Evolutionary conservation across 805 yeast species (phyloP), one percentile per base, ranked within the genome.

Genomic region (Debaryomyces tyrocola): DNA sequence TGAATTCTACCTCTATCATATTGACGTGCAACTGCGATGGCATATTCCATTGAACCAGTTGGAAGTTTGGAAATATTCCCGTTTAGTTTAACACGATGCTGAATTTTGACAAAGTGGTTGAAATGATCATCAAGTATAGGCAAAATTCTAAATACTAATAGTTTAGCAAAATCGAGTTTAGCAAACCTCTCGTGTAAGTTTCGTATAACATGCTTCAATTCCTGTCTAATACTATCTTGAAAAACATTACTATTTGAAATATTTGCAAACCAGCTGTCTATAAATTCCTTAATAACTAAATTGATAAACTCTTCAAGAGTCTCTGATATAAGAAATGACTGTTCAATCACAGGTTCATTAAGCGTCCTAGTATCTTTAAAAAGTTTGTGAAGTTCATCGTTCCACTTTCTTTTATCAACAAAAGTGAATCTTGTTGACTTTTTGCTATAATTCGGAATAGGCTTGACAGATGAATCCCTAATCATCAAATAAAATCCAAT

Each of bases 101-200:
- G 72, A 0, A 81, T 80, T 29, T 54, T 52, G 2, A 77, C 66
- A 56, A 75, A 87, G 6, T 69, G 67, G 6, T 70, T 66, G 48
- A 85, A 76, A 60, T 90, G 96, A 10, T 75, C 78, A 1, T 87
- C 83, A 1, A 89, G 6, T 1, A 84, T 54, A 0, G 97, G 96
- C 6, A 87, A 45, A 0, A 87, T 31, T 38, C 75, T 74, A 27
- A 80, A 66, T 1, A 88, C 83, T 2, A 86, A 49, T 27, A 89
- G 58, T 36, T 75, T 74, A 1, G 90, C 73, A 17, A 79, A 64
- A 55, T 88, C 89, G 0, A 82, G 47, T 0, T 58, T 55, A 0
- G 50, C 57, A 0, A 84, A 47, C 27, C 85, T 63, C 4, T 51
- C 47, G 20, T 75, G 74, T 6, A 90, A 43, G 15, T 64, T 64